phyloP scores from a whole-genome alignment of 208 protist species.

The Leptomonas pyrrhocoris region DNA sequence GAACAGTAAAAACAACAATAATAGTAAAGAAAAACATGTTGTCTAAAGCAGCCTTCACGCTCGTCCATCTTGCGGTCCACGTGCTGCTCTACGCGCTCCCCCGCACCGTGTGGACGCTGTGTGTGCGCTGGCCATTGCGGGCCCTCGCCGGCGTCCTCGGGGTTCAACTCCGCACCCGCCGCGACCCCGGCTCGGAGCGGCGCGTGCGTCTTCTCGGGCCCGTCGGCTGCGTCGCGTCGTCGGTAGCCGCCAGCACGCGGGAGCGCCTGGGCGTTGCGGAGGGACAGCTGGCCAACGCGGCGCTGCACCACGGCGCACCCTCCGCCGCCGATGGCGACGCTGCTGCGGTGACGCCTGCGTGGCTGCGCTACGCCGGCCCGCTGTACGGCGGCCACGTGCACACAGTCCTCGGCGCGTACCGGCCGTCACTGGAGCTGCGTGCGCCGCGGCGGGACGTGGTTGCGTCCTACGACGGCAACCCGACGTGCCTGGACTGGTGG shows the following conservation, averaged over 20 bases:
- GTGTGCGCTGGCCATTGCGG: constrained; percentile 36
- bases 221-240: neutral
- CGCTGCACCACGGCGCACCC: constrained; percentile 1
- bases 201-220: constrained; percentile 22
- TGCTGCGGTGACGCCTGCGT: neutral
- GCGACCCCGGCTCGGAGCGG: constrained; percentile 15
- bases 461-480: constrained; percentile 53
- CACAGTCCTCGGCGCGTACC: constrained; percentile 58
- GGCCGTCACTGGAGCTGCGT: constrained; percentile 27
- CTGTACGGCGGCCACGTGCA: constrained; percentile 65
- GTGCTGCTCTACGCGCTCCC: constrained; percentile 40
- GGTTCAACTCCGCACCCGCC: neutral
- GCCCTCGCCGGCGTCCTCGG: constrained; percentile 22
- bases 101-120: constrained; percentile 23
- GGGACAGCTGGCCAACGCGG: constrained; percentile 17
- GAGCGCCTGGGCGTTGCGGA: constrained; percentile 26
- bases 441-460: constrained; percentile 44
- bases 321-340: too few relatives aligned
- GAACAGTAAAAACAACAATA: too few relatives aligned
- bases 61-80: constrained; percentile 29
- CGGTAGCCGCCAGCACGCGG: constrained; percentile 1
- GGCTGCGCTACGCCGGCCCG: constrained; percentile 43
- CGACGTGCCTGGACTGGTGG: constrained; percentile 64
- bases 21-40: neutral
- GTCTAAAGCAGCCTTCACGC: constrained; percentile 20